phyloP scores from a whole-genome alignment of 495 filamentous ascomycete species.

The Penicillium soppii region DNA sequence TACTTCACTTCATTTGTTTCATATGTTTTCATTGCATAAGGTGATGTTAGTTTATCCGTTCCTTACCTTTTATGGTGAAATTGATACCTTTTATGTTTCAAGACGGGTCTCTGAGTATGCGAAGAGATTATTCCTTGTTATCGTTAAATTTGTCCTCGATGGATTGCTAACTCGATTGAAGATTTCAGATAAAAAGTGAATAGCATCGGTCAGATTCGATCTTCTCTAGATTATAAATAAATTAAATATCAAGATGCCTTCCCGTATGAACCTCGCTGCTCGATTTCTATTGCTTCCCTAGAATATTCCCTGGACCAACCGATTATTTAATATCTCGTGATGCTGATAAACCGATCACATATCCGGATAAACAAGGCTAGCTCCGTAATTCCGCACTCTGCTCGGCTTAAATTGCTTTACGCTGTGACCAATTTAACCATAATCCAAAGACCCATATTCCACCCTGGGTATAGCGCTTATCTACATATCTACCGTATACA shows the following conservation, averaged over 20 bases:
- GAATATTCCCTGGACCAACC: too few species aligned
- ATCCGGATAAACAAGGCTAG: too few species aligned
- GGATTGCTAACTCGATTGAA: not conserved
- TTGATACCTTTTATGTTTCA: conserved; percentile 22
- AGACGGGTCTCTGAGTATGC: conserved; percentile 27
- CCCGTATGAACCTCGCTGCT: too few species aligned
- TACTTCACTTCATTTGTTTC: not conserved
- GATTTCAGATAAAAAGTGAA: not conserved
- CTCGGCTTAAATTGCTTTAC: conserved; percentile 7
- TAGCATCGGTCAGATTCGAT: too few species aligned
- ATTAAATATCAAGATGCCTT: too few species aligned
- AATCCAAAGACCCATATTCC: not conserved
- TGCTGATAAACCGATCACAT: too few species aligned
- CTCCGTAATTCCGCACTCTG: not conserved
- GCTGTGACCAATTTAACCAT: not conserved
- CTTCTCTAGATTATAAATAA: too few species aligned
- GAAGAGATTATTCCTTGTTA: not conserved
- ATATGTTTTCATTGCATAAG: not conserved
- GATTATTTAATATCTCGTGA: too few species aligned
- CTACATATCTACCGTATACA: not conserved
- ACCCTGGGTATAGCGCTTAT: not conserved
- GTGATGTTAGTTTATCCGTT: conserved; percentile 15
- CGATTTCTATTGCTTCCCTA: too few species aligned
- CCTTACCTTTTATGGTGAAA: conserved; percentile 20
- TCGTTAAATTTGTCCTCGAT: not conserved